Conservation (phyloP, 352 stramenopile genomes). For the Thalassiosira exigua region DNA sequence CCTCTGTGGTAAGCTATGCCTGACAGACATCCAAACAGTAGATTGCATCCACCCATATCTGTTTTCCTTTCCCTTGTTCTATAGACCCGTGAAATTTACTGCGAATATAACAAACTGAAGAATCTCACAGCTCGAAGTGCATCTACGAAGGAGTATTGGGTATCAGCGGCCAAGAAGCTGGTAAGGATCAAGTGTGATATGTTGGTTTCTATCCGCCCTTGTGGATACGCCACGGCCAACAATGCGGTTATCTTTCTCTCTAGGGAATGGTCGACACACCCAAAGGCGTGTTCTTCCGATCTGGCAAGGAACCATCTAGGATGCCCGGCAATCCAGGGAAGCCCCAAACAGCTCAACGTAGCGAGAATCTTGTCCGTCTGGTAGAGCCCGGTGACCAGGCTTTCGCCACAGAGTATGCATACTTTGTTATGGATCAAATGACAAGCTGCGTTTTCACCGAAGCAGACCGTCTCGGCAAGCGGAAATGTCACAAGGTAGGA, state of each 20-base stretch:
- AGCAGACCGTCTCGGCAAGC: conserved; percentile 55
- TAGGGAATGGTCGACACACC: conserved; percentile 13
- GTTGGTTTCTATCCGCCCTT: too few relatives aligned
- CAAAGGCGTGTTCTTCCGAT: conserved; percentile 22
- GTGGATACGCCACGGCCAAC: too few relatives aligned
- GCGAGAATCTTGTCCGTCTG: conserved; percentile 4
- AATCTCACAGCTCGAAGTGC: conserved; percentile 46
- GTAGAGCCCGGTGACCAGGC: conserved; percentile 41
- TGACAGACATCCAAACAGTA: conserved; percentile 38
- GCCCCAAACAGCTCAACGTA: not conserved
- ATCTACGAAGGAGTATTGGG: conserved; percentile 60
- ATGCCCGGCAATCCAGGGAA: not conserved
- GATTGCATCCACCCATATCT: not conserved
- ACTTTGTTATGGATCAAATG: conserved; percentile 63
- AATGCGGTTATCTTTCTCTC: too few relatives aligned
- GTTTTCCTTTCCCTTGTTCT: too few relatives aligned
- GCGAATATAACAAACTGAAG: conserved; percentile 55
- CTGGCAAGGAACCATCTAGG: conserved; percentile 11
- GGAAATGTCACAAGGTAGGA: conserved; percentile 40
- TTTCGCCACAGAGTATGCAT: conserved; percentile 62
- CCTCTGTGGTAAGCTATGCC: too few relatives aligned
- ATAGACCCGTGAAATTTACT: conserved; percentile 30
- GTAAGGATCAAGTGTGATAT: conserved; percentile 20
- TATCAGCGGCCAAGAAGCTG: conserved; percentile 44
- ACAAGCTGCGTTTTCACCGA: conserved; percentile 57